phyloP scores from a whole-genome alignment of 257 asterid genomes.

The Fraxinus pennsylvanica region DNA sequence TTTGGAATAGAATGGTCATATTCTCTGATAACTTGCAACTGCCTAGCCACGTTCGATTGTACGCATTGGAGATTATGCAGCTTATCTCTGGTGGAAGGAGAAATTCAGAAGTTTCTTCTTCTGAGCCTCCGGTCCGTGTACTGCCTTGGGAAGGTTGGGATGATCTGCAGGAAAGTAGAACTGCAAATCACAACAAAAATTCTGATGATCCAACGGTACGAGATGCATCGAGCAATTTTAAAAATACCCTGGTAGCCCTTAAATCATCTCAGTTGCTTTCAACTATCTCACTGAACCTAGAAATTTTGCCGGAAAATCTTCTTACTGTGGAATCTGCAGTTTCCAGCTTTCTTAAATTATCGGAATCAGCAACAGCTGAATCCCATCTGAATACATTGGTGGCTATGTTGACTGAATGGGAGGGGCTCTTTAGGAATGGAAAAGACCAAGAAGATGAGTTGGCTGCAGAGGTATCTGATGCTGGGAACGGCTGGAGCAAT shows the following conservation, averaged over 20 bases:
- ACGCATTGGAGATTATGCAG: slow-evolving; percentile 86
- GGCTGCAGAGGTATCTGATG: slow-evolving; percentile 42
- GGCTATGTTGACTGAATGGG: slow-evolving; percentile 82
- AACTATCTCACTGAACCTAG: slow-evolving; percentile 60
- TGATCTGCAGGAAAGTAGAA: slow-evolving; percentile 39
- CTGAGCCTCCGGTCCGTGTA: slow-evolving; percentile 42
- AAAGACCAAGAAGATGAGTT: slow-evolving; percentile 38
- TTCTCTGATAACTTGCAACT: slow-evolving; percentile 72
- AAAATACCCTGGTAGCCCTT: slow-evolving; percentile 80
- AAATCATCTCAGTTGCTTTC: slow-evolving; percentile 77
- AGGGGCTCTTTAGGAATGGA: slow-evolving; percentile 54
- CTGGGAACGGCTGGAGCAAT: slow-evolving; percentile 59
- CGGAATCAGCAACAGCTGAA: slow-evolving; percentile 53
- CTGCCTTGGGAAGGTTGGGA: slow-evolving; percentile 95
- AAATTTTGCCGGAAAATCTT: slow-evolving; percentile 69
- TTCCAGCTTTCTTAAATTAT: slow-evolving; percentile 67
- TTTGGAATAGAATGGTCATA: slow-evolving; percentile 73
- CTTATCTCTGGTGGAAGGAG: slow-evolving; percentile 59
- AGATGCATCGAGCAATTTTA: slow-evolving; percentile 51
- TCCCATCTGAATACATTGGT: slow-evolving; percentile 54
- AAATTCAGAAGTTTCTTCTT: slow-evolving; percentile 37
- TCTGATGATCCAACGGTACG: slow-evolving; percentile 37
- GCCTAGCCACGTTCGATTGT: slow-evolving; percentile 68
- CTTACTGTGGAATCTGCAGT: slow-evolving; percentile 67
- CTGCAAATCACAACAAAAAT: slow-evolving; percentile 29